Evolutionary conservation across 352 stramenopile genomes (phyloP).

Genomic region (Saprolegnia diclina): DNA sequence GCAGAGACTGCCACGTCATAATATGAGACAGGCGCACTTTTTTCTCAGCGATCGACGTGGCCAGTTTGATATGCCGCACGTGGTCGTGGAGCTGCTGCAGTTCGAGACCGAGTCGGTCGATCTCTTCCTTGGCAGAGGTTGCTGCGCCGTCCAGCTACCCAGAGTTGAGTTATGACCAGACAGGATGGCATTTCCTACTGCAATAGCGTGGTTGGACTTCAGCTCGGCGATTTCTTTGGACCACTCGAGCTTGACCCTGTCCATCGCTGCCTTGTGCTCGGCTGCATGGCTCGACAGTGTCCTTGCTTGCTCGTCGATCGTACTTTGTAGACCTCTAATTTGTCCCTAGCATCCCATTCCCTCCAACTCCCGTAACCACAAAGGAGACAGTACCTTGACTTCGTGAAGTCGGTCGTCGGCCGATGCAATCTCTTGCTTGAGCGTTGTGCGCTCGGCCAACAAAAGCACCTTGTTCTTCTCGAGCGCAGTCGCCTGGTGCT

Average conservation of each 20-base stretch:
- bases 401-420: slow-evolving; percentile 34
- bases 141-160: slow-evolving; percentile 9
- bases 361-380: slow-evolving; percentile 27
- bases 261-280: slow-evolving; percentile 7
- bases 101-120: neutral
- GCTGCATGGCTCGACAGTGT: neutral
- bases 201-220: neutral
- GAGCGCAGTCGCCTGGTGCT: slow-evolving; percentile 41
- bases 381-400: slow-evolving; percentile 35
- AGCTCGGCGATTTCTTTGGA: slow-evolving; percentile 17
- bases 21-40: neutral
- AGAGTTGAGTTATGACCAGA: neutral
- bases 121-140: neutral
- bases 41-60: slow-evolving; percentile 5
- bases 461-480: slow-evolving; percentile 44
- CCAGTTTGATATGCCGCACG: slow-evolving; percentile 6
- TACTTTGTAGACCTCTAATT: slow-evolving; percentile 42
- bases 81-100: slow-evolving; percentile 10
- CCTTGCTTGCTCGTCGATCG: slow-evolving; percentile 5
- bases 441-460: slow-evolving; percentile 37
- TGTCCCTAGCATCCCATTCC: slow-evolving; percentile 33
- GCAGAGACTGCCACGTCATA: neutral
- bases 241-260: slow-evolving; percentile 17
- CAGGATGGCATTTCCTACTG: neutral
- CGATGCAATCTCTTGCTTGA: slow-evolving; percentile 37